phyloP scores from a whole-genome alignment of 2,329 filamentous ascomycete species.

The Acephala macrosclerotiorum region DNA sequence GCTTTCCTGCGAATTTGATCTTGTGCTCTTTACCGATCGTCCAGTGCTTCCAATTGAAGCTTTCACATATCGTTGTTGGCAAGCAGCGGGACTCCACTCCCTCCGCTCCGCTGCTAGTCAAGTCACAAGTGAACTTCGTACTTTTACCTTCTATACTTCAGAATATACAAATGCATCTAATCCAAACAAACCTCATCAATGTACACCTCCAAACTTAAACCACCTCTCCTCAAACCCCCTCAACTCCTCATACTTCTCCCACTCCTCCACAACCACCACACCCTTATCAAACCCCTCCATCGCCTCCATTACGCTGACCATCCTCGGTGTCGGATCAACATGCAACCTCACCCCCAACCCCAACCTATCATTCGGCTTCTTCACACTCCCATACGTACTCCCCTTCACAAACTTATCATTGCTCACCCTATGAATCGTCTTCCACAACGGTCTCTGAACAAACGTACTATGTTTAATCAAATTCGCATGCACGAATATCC shows the following conservation, averaged over 20 bases:
- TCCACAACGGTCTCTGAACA: slow-evolving; percentile 23
- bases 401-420: slow-evolving; percentile 25
- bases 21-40: neutral
- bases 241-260: slow-evolving; percentile 34
- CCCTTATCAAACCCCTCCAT: slow-evolving; percentile 30
- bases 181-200: too few relatives aligned
- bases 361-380: slow-evolving; percentile 29
- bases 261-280: slow-evolving; percentile 28
- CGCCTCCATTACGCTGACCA: slow-evolving; percentile 25
- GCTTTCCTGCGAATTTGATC: neutral
- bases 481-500: slow-evolving; percentile 37
- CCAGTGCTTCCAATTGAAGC: neutral
- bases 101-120: too few relatives aligned
- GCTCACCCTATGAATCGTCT: slow-evolving; percentile 26
- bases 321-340: slow-evolving; percentile 21
- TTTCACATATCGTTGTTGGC: too few relatives aligned
- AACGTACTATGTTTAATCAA: slow-evolving; percentile 33
- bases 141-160: too few relatives aligned
- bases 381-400: slow-evolving; percentile 33
- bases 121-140: too few relatives aligned
- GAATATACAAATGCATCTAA: too few relatives aligned
- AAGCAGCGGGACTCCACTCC: too few relatives aligned
- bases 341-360: slow-evolving; percentile 31
- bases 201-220: slow-evolving; percentile 32
- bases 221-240: slow-evolving; percentile 33